A percentile compares a stretch with the other conserved stretches of the same genome.
Evolutionary conservation across 768 basidiomycete genomes (phyloP).

Genomic region (Leucosporidium yakuticum): DNA sequence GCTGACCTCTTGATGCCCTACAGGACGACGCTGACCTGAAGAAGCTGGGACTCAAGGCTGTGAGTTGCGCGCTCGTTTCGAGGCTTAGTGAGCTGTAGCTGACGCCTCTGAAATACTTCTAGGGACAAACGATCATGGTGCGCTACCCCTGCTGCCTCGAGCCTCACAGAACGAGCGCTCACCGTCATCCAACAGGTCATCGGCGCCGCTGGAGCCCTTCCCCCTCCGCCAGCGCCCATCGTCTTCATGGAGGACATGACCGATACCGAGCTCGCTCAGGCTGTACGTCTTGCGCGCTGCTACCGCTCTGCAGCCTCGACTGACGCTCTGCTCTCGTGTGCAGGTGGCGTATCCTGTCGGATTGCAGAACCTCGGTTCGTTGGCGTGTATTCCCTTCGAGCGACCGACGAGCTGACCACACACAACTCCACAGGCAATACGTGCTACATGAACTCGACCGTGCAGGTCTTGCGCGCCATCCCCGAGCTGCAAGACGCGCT

Average conservation of each 20-base stretch:
- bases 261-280: conserved; percentile 69
- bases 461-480: conserved; percentile 88
- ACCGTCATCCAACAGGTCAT: conserved; percentile 51
- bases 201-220: conserved; percentile 85
- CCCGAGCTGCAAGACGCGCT: conserved; percentile 79
- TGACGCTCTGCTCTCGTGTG: background rate
- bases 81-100: conserved; percentile 2
- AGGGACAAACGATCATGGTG: conserved; percentile 83
- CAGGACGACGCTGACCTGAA: conserved; percentile 83
- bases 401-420: background rate
- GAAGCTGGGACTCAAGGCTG: conserved; percentile 75
- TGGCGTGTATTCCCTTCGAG: conserved; percentile 41
- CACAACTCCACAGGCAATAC: conserved; percentile 71
- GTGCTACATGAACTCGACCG: conserved; percentile 93
- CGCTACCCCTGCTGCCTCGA: background rate
- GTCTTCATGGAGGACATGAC: conserved; percentile 93
- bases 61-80: conserved; percentile 44
- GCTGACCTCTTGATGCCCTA: background rate
- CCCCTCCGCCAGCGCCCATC: conserved; percentile 74
- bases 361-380: conserved; percentile 54
- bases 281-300: conserved; percentile 50
- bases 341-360: conserved; percentile 77
- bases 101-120: background rate
- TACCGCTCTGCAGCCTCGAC: background rate
- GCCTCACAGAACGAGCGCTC: background rate